Evolutionary conservation across 1,139 yeast species (phyloP).

Genomic region (Hanseniaspora gamundiae): DNA sequence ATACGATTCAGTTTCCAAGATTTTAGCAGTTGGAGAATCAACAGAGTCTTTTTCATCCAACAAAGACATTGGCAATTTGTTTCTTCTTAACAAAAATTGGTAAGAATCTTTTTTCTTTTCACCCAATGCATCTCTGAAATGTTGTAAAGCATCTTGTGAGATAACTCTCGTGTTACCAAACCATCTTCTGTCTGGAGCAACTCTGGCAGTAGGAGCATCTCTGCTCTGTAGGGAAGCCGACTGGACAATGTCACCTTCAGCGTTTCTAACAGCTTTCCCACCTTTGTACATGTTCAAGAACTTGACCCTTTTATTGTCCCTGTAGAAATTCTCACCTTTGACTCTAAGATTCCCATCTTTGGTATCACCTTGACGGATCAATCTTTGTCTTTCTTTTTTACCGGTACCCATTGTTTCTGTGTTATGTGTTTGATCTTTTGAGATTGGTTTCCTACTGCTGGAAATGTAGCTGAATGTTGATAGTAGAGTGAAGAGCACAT

Average conservation of each 20-base stretch:
- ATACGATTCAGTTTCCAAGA: constrained; percentile 81
- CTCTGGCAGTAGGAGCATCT: constrained; percentile 82
- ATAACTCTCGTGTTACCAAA: constrained; percentile 95
- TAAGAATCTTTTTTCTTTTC: constrained; percentile 78
- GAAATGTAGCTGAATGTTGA: too few relatives aligned
- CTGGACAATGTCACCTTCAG: constrained; percentile 71
- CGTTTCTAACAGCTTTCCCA: constrained; percentile 79
- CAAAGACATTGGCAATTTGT: constrained; percentile 91
- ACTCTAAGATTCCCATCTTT: constrained; percentile 87
- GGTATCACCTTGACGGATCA: constrained; percentile 68
- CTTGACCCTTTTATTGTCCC: constrained; percentile 87
- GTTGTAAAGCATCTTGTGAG: constrained; percentile 90
- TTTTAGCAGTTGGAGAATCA: constrained; percentile 65
- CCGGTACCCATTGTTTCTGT: constrained; percentile 70
- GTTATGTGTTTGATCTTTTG: background rate
- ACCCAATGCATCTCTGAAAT: constrained; percentile 89
- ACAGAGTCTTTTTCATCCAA: constrained; percentile 70
- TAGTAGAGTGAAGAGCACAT: too few relatives aligned
- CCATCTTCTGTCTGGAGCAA: constrained; percentile 95
- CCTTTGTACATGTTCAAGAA: constrained; percentile 86
- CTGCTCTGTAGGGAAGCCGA: constrained; percentile 87
- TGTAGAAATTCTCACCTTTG: constrained; percentile 93
- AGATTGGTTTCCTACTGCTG: background rate
- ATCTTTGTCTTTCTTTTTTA: constrained; percentile 81
- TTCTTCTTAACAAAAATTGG: constrained; percentile 76